Evolutionary conservation across 768 basidiomycete species (phyloP).

Genomic region (Podaxis sp.): DNA sequence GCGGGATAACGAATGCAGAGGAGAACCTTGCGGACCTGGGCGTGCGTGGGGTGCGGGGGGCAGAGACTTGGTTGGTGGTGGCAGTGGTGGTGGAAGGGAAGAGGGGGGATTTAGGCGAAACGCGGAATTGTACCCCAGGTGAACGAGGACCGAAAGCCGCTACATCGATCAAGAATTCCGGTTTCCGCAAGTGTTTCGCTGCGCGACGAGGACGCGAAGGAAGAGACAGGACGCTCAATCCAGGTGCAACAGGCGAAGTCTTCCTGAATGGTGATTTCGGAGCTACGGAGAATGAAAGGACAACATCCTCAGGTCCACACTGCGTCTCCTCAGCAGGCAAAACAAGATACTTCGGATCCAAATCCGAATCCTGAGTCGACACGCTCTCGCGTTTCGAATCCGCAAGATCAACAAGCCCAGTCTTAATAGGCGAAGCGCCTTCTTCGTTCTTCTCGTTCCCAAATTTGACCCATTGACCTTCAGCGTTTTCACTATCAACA

Average conservation of each 20-base stretch:
- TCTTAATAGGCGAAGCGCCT: conserved; percentile 6
- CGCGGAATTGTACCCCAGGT: conserved; percentile 10
- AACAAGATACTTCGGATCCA: conserved; percentile 50
- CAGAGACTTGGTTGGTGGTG: background rate
- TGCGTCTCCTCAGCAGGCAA: conserved; percentile 29
- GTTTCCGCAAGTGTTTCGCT: conserved; percentile 34
- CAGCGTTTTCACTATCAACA: conserved; percentile 26
- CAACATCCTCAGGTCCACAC: conserved; percentile 20
- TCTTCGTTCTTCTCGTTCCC: conserved; percentile 8
- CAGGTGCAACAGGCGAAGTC: conserved; percentile 35
- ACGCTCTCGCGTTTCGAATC: conserved; percentile 40
- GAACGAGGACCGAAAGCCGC: conserved; percentile 33
- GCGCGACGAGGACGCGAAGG: conserved; percentile 34
- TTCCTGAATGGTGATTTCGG: conserved; percentile 22
- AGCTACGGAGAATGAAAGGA: conserved; percentile 27
- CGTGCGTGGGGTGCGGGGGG: background rate
- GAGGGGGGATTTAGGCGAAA: conserved; percentile 6
- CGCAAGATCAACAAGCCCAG: conserved; percentile 19
- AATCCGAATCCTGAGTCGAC: conserved; percentile 54
- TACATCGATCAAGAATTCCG: conserved; percentile 35
- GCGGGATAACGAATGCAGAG: conserved; percentile 1
- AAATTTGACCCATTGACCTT: conserved; percentile 27
- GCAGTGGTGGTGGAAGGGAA: background rate
- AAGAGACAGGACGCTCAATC: conserved; percentile 37
- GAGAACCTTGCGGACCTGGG: conserved; percentile 11